A percentile compares a stretch with the other conserved stretches of the same genome.
Evolutionary conservation across 2,329 filamentous ascomycete species (phyloP).

Genomic region (Neoascochyta sp.): DNA sequence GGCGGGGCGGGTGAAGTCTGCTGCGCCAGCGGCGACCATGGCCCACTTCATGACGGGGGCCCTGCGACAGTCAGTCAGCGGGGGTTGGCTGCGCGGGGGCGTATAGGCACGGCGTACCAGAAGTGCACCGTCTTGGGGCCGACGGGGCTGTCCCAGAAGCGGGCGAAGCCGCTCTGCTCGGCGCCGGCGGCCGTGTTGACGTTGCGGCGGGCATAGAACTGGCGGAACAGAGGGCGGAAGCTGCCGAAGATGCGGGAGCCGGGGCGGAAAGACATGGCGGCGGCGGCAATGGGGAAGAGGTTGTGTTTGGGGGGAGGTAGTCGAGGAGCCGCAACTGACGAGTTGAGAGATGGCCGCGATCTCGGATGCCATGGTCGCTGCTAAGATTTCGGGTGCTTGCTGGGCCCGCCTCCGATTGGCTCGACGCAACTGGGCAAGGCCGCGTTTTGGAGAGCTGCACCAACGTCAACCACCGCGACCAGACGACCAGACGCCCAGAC

Average conservation of each 20-base stretch:
- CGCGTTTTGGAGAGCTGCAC: slow-evolving; percentile 13
- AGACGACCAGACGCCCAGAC: slow-evolving; percentile 5
- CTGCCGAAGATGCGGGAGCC: slow-evolving; percentile 56
- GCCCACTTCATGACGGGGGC: slow-evolving; percentile 95
- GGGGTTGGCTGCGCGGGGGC: neutral
- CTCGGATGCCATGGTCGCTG: too few species aligned
- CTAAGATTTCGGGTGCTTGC: slow-evolving; percentile 24
- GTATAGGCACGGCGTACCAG: slow-evolving; percentile 60
- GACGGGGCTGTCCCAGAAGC: slow-evolving; percentile 57
- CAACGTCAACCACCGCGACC: slow-evolving; percentile 15
- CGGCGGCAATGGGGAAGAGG: slow-evolving; percentile 7
- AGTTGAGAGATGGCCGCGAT: slow-evolving; percentile 12
- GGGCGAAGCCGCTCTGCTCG: slow-evolving; percentile 58
- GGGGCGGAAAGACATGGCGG: slow-evolving; percentile 54
- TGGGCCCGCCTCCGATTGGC: slow-evolving; percentile 23
- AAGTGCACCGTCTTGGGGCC: slow-evolving; percentile 84
- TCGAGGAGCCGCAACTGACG: slow-evolving; percentile 7
- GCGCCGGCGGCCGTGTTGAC: slow-evolving; percentile 61
- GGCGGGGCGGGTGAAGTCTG: slow-evolving; percentile 86
- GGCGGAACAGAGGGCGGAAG: slow-evolving; percentile 51
- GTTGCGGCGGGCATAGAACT: slow-evolving; percentile 59
- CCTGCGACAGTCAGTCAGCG: slow-evolving; percentile 48
- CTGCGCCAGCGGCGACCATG: slow-evolving; percentile 85
- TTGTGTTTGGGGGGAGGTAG: slow-evolving; percentile 51
- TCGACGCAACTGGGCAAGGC: slow-evolving; percentile 8